Base-by-base conservation (phyloP, 78 protist species). In the Dictyostelium brefeldianum region DNA sequence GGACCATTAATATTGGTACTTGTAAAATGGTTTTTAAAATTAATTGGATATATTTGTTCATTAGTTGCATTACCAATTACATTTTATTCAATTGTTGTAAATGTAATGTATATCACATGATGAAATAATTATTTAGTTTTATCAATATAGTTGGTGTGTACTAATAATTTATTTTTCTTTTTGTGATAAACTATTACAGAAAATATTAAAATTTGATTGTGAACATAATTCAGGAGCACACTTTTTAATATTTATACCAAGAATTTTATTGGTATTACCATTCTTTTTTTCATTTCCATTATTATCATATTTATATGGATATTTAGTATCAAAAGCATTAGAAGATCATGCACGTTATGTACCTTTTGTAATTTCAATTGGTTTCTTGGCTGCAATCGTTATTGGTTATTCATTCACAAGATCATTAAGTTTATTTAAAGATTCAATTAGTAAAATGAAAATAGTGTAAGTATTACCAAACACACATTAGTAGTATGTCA, bases 1-100 rank as follows among this genome's bases (percentile, higher is more conserved):
- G 47, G 82, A 59, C 94, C 94, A 77, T 62, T 82, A 12, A 81
- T 90, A 47, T 36, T 90, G 10, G 53, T 90, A 18, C 53, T 90
- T 4, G 56, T 90, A 14, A 74, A 78, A 22, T 75, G 59, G 15
- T 74, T 90, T 31, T 73, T 81, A 29, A 80, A 90, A n/a, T 65
- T 90, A 5, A 54, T 90, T 6, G 95, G 74, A 22, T 90, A 90
- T 62, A 4, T 65, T 31, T 90, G 78, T 50, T 29, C 80, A 12
- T 54, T 90, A 9, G 15, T 78, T 22, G 22, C 85, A 12, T 12
- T 82, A 36, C 95, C 95, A 0, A 53, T 82, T 14, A 90, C 87
- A 15, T n/a, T 90, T n/a, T 90, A 90, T 62, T 78, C 80, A 36
- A 41, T 54, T 18, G 18, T 90, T 20, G 43, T 81, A 43, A 25